Evolutionary conservation across 1,284 basidiomycete species (phyloP), one percentile per base, ranked within the genome.

Genomic region (Ceratobasidium sp.): DNA sequence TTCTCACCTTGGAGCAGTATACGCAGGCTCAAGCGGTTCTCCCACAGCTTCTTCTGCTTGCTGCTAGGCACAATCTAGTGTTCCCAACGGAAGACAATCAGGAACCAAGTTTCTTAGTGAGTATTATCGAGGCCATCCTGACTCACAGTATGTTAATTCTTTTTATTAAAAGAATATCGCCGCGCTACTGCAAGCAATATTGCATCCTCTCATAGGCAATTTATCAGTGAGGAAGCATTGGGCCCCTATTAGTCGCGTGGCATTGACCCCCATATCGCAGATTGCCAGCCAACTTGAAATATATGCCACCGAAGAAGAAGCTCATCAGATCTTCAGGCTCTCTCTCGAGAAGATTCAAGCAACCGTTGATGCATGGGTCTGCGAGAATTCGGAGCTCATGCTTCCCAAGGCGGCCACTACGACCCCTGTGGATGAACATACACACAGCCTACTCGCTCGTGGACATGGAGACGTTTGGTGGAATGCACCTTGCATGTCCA

Each of bases 161-260:
- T 13, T 25, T 29, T 58, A 15, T n/a, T 78, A 96, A 98, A 82
- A 58, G 56, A 25, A 58, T 27, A 43, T 58, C 3, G 20, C 17
- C 25, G 15, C 10, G 10, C 42, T 58, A 13, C 38, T 58, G 8
- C 56, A 58, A 43, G 31, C 56, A 7, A 58, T 58, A n/a, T 35
- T 58, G 2, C 17, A 45, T n/a, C 56, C 56, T 7, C 35, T 58
- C 5, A 27, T 58, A 1, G 13, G 7, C 6, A 45, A 49, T 29
- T 31, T 60, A 25, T 17, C 15, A 3, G 57, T 60, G 79, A 86
- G 69, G 93, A 47, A 32, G 43, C n/a, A 42, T 12, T 27, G 43
- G 17, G 5, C 6, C 8, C 7, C n/a, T 47, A 25, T 22, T 10
- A 8, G 13, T 31, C 2, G 34, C 15, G 38, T 40, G 8, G 8